A percentile compares a stretch with the other conserved stretches of the same genome.
Conservation (phyloP, 306 rosid genomes). For the Inga leiocalycina region DNA sequence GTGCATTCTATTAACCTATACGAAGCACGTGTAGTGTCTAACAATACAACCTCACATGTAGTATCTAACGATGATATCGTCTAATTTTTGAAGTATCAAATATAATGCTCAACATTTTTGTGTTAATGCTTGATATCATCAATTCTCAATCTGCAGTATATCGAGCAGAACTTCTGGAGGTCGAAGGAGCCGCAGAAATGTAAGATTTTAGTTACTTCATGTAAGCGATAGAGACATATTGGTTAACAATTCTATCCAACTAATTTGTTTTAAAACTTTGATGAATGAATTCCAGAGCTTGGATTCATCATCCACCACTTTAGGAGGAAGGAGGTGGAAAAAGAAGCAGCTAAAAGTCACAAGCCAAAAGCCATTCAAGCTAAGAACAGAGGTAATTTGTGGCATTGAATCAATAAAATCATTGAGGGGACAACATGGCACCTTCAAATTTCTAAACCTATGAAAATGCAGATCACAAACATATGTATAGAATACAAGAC, state of each 20-base stretch:
- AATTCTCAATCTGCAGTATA: constrained; percentile 44
- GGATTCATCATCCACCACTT: constrained; percentile 53
- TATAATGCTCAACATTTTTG: neutral
- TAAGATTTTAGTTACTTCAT: constrained; percentile 44
- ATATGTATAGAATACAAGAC: neutral
- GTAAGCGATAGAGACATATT: neutral
- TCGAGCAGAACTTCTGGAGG: constrained; percentile 67
- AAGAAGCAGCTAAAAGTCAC: constrained; percentile 70
- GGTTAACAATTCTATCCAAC: constrained; percentile 15
- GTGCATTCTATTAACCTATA: neutral
- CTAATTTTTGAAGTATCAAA: neutral
- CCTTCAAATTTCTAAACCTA: neutral
- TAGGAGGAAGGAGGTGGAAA: constrained; percentile 80
- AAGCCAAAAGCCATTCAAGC: constrained; percentile 81
- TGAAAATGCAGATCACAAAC: neutral
- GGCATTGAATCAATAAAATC: neutral
- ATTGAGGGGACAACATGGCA: neutral
- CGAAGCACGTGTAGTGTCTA: neutral
- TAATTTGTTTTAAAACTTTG: constrained; percentile 5
- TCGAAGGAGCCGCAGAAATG: constrained; percentile 82
- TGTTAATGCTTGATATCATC: constrained; percentile 30
- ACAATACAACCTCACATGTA: neutral
- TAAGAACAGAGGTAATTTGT: constrained; percentile 79
- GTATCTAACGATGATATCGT: neutral
- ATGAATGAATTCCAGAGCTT: constrained; percentile 59